Evolutionary conservation across 495 filamentous ascomycete species (phyloP).

Genomic region (Astrothelium macrocarpum): DNA sequence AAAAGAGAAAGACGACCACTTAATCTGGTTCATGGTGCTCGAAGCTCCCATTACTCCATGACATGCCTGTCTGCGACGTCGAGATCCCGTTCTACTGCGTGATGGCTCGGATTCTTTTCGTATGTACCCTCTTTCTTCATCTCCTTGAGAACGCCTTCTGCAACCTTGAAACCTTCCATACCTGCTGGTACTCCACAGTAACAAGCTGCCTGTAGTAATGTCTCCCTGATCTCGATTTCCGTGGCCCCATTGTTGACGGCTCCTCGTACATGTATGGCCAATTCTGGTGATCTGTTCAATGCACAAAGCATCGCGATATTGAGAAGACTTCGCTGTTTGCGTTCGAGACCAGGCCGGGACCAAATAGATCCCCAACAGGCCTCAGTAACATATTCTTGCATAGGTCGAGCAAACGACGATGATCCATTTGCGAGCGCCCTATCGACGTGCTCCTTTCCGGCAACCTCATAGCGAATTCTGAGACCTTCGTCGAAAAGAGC

Average conservation of each 20-base stretch:
- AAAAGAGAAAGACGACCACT: too few species aligned
- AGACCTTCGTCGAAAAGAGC: conserved; percentile 46
- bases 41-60: neutral
- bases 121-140: conserved; percentile 15
- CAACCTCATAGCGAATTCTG: conserved; percentile 41
- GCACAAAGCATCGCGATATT: conserved; percentile 49
- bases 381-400: conserved; percentile 45
- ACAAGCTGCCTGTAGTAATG: conserved; percentile 41
- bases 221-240: conserved; percentile 46
- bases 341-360: conserved; percentile 44
- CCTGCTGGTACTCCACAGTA: conserved; percentile 51
- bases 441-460: conserved; percentile 45
- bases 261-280: conserved; percentile 45
- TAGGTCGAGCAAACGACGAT: conserved; percentile 39
- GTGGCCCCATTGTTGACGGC: conserved; percentile 45
- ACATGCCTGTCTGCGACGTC: neutral
- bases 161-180: conserved; percentile 39
- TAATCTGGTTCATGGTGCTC: neutral
- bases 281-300: conserved; percentile 42
- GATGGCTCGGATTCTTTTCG: neutral
- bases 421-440: conserved; percentile 33
- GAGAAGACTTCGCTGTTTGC: conserved; percentile 45
- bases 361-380: conserved; percentile 47
- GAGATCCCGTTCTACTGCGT: neutral
- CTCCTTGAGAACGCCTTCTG: conserved; percentile 25